Evolutionary conservation across 2,329 filamentous ascomycete genomes (phyloP), one percentile per base, ranked within the genome.

Genomic region (Coleophoma cylindrospora): DNA sequence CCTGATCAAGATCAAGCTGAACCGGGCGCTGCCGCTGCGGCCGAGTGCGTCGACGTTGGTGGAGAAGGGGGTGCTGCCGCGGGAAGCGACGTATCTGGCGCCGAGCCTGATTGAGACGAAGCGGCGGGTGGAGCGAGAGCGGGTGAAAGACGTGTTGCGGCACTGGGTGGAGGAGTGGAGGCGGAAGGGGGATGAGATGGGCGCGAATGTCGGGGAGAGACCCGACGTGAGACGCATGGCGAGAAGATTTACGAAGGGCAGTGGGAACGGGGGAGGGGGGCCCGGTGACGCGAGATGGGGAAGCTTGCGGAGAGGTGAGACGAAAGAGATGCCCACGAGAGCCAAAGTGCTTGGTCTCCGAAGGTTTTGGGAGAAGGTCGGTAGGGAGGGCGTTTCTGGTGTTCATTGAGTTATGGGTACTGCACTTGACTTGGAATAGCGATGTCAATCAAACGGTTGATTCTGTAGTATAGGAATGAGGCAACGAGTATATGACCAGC

Each of bases 311-410:
- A 44, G 43, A 22, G 19, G 37, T 10, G 73, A 56, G 74, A 81
- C 59, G 68, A 70, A 47, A 64, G 77, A 45, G 69, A 66, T 54
- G 22, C 68, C 66, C 2, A 64, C 66, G 1, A 60, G 68, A 46
- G 67, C 66, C 14, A 64, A 68, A 40, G 83, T 86, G 7, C 80
- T 82, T 74, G 74, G 77, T 19, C 63, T 89, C 50, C 77, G 76
- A 59, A 73, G 74, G 53, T 87, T 86, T 61, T 89, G 84, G 83
- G 85, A 88, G 66, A 72, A 74, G 19, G 70, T 86, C 34, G 73
- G 74, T 2, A 57, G 56, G 40, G 63, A 63, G 12, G 58, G 45
- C 13, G 48, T 33, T 43, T 17, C n/a, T 22, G 32, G 33, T 13
- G 49, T 38, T 38, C 36, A 38, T 27, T 27, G 27, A 27, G 27